phyloP scores from a whole-genome alignment of 345 rosid species.

The Firmiana major region DNA sequence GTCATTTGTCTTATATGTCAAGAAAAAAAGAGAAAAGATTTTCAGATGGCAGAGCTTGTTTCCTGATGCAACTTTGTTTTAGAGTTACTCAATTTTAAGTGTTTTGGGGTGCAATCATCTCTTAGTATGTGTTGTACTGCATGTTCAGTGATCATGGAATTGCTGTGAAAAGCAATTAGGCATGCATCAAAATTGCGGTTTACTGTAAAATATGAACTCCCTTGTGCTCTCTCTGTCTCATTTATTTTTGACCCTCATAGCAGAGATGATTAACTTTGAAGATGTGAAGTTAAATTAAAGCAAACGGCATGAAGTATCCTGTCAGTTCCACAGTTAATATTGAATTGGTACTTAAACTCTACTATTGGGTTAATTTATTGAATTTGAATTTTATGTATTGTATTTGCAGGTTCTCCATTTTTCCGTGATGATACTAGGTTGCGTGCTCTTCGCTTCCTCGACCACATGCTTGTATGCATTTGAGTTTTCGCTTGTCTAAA shows the following conservation, averaged over 20 bases:
- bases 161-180: not conserved
- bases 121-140: not conserved
- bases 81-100: not conserved
- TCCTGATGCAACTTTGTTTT: not conserved
- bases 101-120: not conserved
- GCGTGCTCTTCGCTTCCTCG: constrained; percentile 99
- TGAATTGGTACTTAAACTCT: not conserved
- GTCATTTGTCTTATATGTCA: not conserved
- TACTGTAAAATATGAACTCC: not conserved
- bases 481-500: constrained; percentile 17
- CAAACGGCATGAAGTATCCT: not conserved
- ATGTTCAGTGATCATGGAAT: not conserved
- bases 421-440: constrained; percentile 88
- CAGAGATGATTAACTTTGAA: not conserved
- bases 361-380: constrained; percentile 6
- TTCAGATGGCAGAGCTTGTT: not conserved
- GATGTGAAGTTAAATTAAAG: not conserved
- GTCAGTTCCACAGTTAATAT: not conserved
- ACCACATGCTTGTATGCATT: constrained; percentile 89
- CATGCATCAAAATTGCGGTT: not conserved
- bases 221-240: not conserved
- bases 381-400: constrained; percentile 15
- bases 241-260: not conserved
- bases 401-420: constrained; percentile 71
- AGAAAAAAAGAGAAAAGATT: not conserved